Evolutionary conservation across 2,329 filamentous ascomycete genomes (phyloP).

Genomic region (Camillea tinctor): DNA sequence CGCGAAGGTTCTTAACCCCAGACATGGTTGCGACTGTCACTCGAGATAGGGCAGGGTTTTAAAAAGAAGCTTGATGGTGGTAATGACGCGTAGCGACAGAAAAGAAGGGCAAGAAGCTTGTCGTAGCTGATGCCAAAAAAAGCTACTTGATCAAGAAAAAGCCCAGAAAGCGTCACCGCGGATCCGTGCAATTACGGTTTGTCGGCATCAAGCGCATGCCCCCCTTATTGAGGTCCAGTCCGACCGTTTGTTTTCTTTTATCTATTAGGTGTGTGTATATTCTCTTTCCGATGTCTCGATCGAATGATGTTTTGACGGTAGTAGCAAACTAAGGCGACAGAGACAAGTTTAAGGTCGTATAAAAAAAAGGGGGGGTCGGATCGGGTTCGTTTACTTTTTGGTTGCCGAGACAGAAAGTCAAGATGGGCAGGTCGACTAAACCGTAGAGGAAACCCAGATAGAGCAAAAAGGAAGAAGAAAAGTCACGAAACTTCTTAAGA

Average conservation of each 20-base stretch:
- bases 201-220: slow-evolving; percentile 22
- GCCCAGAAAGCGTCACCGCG: slow-evolving; percentile 26
- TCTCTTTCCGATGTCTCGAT: neutral
- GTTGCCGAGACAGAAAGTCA: neutral
- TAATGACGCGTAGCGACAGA: slow-evolving; percentile 9
- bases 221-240: slow-evolving; percentile 3
- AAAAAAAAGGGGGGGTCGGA: too few relatives aligned
- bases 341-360: neutral
- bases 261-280: neutral
- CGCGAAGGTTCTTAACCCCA: slow-evolving; percentile 71
- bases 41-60: neutral
- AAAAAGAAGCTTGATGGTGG: too few relatives aligned
- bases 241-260: neutral
- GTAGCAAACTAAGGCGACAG: neutral
- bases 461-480: neutral
- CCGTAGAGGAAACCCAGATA: neutral
- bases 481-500: neutral
- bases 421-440: neutral
- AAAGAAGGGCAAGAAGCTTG: slow-evolving; percentile 27
- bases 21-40: slow-evolving; percentile 51
- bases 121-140: slow-evolving; percentile 9
- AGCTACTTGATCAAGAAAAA: slow-evolving; percentile 15
- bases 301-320: neutral
- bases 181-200: slow-evolving; percentile 23
- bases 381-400: neutral